Conservation (phyloP, 2,329 filamentous ascomycete genomes). For the Epichloe brachyelytri region DNA sequence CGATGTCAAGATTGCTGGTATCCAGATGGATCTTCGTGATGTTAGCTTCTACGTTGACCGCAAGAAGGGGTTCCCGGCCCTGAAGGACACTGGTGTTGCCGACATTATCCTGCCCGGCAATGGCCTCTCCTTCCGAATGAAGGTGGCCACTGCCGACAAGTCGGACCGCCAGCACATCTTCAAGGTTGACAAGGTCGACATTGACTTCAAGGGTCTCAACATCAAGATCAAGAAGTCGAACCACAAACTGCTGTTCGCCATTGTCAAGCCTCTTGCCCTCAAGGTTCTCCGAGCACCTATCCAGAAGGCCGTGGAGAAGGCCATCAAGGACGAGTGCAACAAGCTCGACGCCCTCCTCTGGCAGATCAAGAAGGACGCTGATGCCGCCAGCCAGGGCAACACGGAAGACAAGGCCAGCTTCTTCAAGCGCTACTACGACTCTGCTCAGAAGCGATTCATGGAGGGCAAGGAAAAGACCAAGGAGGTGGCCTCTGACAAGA, state of each 20-base stretch:
- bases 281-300: slow-evolving; percentile 73
- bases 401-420: slow-evolving; percentile 68
- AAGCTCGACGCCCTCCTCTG: slow-evolving; percentile 62
- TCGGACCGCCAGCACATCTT: slow-evolving; percentile 73
- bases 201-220: slow-evolving; percentile 67
- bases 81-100: slow-evolving; percentile 78
- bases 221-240: slow-evolving; percentile 91
- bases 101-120: slow-evolving; percentile 79
- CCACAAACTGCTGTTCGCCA: slow-evolving; percentile 77
- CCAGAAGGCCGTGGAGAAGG: slow-evolving; percentile 78
- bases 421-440: slow-evolving; percentile 71
- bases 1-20: slow-evolving; percentile 73
- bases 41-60: slow-evolving; percentile 92
- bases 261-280: slow-evolving; percentile 80
- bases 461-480: slow-evolving; percentile 70
- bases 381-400: slow-evolving; percentile 53
- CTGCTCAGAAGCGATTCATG: slow-evolving; percentile 59
- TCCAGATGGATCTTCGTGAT: slow-evolving; percentile 85
- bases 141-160: slow-evolving; percentile 68
- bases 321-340: slow-evolving; percentile 71
- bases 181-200: slow-evolving; percentile 82
- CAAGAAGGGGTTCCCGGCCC: slow-evolving; percentile 81
- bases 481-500: slow-evolving; percentile 47
- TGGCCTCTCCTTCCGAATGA: slow-evolving; percentile 85
- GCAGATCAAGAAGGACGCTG: slow-evolving; percentile 70